These are phyloP conservation scores for Claviceps arundinis DNA, from an alignment of 2,329 filamentous ascomycete species.

Conservation along the genomic window DNA sequence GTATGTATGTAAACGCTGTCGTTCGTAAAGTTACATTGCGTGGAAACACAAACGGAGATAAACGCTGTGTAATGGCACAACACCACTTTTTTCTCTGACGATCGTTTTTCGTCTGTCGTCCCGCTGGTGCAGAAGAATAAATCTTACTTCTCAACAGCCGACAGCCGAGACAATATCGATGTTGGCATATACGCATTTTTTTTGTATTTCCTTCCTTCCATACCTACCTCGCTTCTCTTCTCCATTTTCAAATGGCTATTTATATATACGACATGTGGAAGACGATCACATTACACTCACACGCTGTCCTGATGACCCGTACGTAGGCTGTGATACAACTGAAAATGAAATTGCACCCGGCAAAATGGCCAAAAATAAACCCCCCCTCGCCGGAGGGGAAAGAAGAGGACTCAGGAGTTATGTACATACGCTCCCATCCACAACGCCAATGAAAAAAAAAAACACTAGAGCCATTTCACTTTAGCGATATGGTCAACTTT, in stretches of 20 bases:
- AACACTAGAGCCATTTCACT: constrained; percentile 54
- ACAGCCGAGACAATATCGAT: constrained; percentile 1
- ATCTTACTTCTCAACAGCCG: not conserved
- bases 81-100: not conserved
- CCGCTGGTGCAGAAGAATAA: not conserved
- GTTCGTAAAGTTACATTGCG: not conserved
- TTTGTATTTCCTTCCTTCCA: too few relatives aligned
- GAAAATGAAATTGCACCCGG: too few relatives aligned
- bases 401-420: not conserved
- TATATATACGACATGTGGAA: not conserved
- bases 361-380: too few relatives aligned
- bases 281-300: not conserved
- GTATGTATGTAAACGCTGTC: not conserved
- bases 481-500: constrained; percentile 89
- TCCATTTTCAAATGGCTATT: not conserved
- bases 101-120: not conserved
- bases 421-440: not conserved
- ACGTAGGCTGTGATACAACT: too few relatives aligned
- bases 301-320: not conserved
- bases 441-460: not conserved
- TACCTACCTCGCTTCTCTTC: not conserved
- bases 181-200: not conserved
- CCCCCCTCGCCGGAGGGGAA: not conserved
- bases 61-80: not conserved
- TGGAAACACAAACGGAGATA: not conserved